Evolutionary conservation across 108 stramenopile species (phyloP).

Genomic region (Skeletonema menzelii): DNA sequence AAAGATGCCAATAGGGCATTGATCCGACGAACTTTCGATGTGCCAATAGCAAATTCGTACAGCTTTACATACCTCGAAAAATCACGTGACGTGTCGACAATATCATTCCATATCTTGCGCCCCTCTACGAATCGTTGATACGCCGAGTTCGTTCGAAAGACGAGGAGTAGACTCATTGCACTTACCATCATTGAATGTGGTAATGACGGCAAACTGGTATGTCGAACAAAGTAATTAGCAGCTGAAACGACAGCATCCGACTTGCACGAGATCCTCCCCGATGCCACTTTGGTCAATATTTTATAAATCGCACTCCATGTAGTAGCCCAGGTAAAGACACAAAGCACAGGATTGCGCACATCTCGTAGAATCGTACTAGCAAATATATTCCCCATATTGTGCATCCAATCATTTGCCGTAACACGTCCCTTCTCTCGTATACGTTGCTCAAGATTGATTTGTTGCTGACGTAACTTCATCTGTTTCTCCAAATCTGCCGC

Average conservation of each 20-base stretch:
- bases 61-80: conserved; percentile 79
- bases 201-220: conserved; percentile 58
- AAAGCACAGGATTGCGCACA: conserved; percentile 67
- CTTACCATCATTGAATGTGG: conserved; percentile 83
- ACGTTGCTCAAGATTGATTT: conserved; percentile 22
- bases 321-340: conserved; percentile 66
- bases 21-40: conserved; percentile 60
- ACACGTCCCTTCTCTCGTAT: conserved; percentile 46
- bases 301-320: conserved; percentile 60
- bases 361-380: conserved; percentile 79
- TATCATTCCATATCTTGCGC: conserved; percentile 78
- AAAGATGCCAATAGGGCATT: conserved; percentile 78
- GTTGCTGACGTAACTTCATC: conserved; percentile 15
- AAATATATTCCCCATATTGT: conserved; percentile 86
- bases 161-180: conserved; percentile 86
- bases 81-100: conserved; percentile 73
- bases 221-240: conserved; percentile 24
- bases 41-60: conserved; percentile 84
- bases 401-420: conserved; percentile 82
- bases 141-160: conserved; percentile 90
- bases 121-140: conserved; percentile 95
- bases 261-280: conserved; percentile 5
- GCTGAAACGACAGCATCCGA: neutral
- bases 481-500: neutral
- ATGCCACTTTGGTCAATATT: conserved; percentile 28